Evolutionary conservation across 2,329 filamentous ascomycete genomes (phyloP).

Genomic region (Teratosphaeria zuluensis): DNA sequence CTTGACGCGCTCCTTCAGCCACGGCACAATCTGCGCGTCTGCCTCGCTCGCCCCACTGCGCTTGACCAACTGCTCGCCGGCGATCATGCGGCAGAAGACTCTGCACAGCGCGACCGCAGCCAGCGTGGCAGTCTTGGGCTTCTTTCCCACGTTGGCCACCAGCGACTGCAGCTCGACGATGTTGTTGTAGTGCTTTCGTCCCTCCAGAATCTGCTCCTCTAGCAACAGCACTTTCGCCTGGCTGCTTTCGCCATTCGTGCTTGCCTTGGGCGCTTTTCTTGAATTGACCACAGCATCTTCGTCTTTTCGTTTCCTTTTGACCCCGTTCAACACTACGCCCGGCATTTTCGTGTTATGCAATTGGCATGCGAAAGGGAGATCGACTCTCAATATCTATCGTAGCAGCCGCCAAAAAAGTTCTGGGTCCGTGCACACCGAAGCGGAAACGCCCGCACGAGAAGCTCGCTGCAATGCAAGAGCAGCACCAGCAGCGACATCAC

Average conservation of each 20-base stretch:
- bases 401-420: background rate
- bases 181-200: conserved; percentile 85
- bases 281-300: conserved; percentile 21
- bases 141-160: conserved; percentile 44
- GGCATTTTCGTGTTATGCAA: conserved; percentile 24
- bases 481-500: background rate
- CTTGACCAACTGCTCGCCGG: conserved; percentile 59
- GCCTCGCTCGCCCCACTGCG: conserved; percentile 59
- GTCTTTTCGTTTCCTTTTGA: conserved; percentile 36
- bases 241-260: conserved; percentile 32
- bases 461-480: background rate
- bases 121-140: conserved; percentile 39
- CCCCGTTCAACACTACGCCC: conserved; percentile 17
- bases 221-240: conserved; percentile 62
- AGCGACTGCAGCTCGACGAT: conserved; percentile 60
- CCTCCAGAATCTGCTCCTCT: conserved; percentile 73
- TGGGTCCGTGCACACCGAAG: background rate
- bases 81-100: conserved; percentile 73
- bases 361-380: background rate
- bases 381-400: background rate
- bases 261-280: conserved; percentile 28
- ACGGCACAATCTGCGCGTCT: conserved; percentile 63
- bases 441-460: background rate
- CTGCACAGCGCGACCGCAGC: conserved; percentile 76
- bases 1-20: conserved; percentile 65